Evolutionary conservation across 2,329 filamentous ascomycete species (phyloP), one percentile per base, ranked within the genome.

Genomic region (Pyrenophora teres): DNA sequence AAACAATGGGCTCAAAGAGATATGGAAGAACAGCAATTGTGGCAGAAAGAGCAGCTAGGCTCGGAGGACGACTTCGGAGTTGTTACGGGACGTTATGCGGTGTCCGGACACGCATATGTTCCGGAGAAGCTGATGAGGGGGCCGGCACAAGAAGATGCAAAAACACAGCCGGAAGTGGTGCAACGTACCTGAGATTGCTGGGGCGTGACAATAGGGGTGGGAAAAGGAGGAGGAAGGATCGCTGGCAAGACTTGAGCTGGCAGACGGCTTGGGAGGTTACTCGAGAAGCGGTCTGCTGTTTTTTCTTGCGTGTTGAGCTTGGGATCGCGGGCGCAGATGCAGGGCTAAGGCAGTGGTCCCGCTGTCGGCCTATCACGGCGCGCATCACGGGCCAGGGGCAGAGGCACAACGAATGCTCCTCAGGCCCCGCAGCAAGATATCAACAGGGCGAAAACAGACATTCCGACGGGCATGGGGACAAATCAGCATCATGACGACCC

Each of bases 121-220:
- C 56, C 63, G 59, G 50, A 19, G 47, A 51, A 21, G 59, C 46
- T 49, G 51, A 53, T 57, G 58, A 61, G 57, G 56, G 53, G 52
- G 56, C 57, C 57, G 63, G 46, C 53, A 50, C 40, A 57, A 61
- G 57, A 58, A 43, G 54, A 46, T 39, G 40, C 44, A 50, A 56
- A 46, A 46, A 50, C 13, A 16, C 43, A 40, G 40, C 16, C 47
- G 42, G 47, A 52, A 37, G 39, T 56, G 63, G 32, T 62, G 64
- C 50, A 62, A 73, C 70, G 60, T 67, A 73, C 70, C 69, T 72
- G 63, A 63, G 64, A 67, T 51, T 62, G 58, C 63, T 65, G 56
- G 65, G 54, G 56, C 64, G 54, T 31, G 51, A 46, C 48, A 51
- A 56, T 27, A 36, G 52, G 44, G 37, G 33, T 33, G 41, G 41